Base-by-base conservation (phyloP, 495 filamentous ascomycete species). In the Neurospora sp. region DNA sequence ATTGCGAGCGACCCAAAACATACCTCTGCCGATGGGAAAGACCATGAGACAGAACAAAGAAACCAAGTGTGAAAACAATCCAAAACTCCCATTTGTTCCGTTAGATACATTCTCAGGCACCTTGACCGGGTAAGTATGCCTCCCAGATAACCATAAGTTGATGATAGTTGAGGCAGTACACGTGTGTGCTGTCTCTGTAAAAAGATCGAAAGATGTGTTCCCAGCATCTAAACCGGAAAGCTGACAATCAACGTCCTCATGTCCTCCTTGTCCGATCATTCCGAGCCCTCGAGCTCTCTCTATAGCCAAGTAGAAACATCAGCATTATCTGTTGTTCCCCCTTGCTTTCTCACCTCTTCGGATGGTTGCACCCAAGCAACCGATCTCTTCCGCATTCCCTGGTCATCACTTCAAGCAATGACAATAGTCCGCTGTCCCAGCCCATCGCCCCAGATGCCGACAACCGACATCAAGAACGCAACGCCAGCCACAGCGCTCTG, bases 401-500 rank as follows among this genome's bases (percentile, higher is more conserved):
- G 16, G n/a, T 45, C 20, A 9, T 17, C 38, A 70, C 12, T 20
- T 41, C 20, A 70, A 70, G 20, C 39, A 41, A 39, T 41, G 39
- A 39, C 39, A 70, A 70, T 31, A 16, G 20, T 39, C 40, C 16
- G 39, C 39, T 22, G 70, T 20, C 35, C 74, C 59, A 82, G 83
- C 22, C 90, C 91, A 84, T 97, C 94, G 2, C 94, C 94, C 94
- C 94, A 97, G 74, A 97, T 87, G 1, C 94, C 94, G 31, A 97
- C 86, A 48, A 97, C 87, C 4, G 88, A 89, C 84, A 97, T 90
- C 41, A 87, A 78, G 77, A 96, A 90, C 0, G 88, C 93, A 71
- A 91, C 14, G 2, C 90, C 90, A 37, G 87, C 85, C 38, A 95
- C 79, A 12, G 80, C 87, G 35, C 86, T 84, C 79, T 91, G 86